These are phyloP conservation scores for Rhipidocladum racemiflorum DNA, from an alignment of 176 grass and related monocot species.

Conservation along the genomic window DNA sequence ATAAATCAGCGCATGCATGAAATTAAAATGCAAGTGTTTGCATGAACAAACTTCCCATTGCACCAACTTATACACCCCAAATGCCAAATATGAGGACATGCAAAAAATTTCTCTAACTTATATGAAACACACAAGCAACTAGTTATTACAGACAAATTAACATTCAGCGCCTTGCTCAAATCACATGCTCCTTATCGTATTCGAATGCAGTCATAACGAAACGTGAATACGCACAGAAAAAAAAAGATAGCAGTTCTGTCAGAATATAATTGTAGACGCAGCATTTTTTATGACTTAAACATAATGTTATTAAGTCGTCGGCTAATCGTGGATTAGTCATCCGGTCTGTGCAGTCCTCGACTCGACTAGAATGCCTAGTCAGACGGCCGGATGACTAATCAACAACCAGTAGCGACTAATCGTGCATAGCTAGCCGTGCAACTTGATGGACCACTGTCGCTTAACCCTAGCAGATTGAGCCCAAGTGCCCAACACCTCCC, in stretches of 20 bases:
- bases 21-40: neutral
- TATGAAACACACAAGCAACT: neutral
- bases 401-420: too few relatives aligned
- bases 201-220: neutral
- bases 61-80: neutral
- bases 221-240: neutral
- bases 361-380: too few relatives aligned
- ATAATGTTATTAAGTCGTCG: too few relatives aligned
- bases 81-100: neutral
- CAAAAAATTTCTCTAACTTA: neutral
- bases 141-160: neutral
- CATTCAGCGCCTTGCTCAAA: neutral
- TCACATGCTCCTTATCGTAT: neutral
- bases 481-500: too few relatives aligned
- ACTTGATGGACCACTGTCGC: too few relatives aligned
- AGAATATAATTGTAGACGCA: neutral
- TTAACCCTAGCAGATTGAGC: too few relatives aligned
- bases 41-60: neutral
- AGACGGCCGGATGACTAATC: too few relatives aligned
- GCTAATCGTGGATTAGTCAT: too few relatives aligned
- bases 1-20: constrained; percentile 11
- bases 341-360: too few relatives aligned
- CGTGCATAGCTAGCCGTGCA: too few relatives aligned
- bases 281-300: neutral
- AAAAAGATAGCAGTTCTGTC: neutral